Conservation (phyloP, 2,329 filamentous ascomycete species). For the Cladophialophora bantiana region DNA sequence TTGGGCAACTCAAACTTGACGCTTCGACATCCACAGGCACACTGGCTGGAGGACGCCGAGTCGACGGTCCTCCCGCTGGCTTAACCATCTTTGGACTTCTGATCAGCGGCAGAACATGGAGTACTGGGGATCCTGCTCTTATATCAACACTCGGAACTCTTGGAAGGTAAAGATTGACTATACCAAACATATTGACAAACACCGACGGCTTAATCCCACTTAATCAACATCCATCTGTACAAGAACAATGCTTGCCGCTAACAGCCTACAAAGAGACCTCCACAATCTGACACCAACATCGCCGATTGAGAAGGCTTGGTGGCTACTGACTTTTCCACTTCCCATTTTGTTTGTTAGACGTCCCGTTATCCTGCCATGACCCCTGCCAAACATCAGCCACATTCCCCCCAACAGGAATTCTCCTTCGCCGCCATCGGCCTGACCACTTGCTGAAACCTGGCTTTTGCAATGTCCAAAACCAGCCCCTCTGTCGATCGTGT, state of each 20-base stretch:
- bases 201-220: background rate
- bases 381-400: conserved; percentile 28
- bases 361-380: conserved; percentile 7
- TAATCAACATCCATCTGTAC: background rate
- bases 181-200: too few relatives aligned
- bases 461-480: background rate
- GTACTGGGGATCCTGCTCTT: background rate
- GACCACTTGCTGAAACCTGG: conserved; percentile 11
- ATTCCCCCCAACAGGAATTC: background rate
- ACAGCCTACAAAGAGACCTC: background rate
- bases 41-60: too few relatives aligned
- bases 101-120: background rate
- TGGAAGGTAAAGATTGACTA: background rate
- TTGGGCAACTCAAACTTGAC: too few relatives aligned
- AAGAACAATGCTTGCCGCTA: background rate
- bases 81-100: background rate
- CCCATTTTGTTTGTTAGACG: background rate
- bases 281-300: background rate
- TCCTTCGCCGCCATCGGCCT: conserved; percentile 13
- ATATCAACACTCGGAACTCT: background rate
- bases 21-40: too few relatives aligned
- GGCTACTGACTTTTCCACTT: background rate
- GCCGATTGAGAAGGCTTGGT: background rate
- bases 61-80: too few relatives aligned
- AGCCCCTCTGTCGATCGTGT: conserved; percentile 5